These are phyloP conservation scores for Cyclostephanos invisitatus DNA, from an alignment of 108 stramenopile genomes.

Conservation along the genomic window DNA sequence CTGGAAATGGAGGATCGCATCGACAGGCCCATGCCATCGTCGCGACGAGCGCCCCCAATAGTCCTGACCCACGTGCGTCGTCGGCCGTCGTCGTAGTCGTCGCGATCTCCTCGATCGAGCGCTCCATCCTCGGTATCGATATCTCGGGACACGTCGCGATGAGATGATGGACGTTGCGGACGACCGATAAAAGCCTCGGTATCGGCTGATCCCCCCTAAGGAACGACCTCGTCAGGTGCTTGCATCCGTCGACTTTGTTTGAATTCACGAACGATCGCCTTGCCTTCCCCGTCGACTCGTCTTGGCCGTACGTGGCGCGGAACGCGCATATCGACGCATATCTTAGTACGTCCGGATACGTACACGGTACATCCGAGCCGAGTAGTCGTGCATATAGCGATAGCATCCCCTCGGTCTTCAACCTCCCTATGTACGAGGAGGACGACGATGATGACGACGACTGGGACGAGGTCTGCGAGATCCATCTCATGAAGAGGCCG, in stretches of 20 bases:
- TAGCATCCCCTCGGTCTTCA: slow-evolving; percentile 38
- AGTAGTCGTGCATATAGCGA: slow-evolving; percentile 29
- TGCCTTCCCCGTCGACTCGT: slow-evolving; percentile 28
- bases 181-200: slow-evolving; percentile 49
- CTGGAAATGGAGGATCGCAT: slow-evolving; percentile 51
- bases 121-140: slow-evolving; percentile 41
- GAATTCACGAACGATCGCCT: slow-evolving; percentile 48
- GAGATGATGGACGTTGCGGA: slow-evolving; percentile 68
- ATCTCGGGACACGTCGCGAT: slow-evolving; percentile 47
- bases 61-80: slow-evolving; percentile 21
- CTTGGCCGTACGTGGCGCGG: slow-evolving; percentile 65
- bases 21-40: slow-evolving; percentile 44
- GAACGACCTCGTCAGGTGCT: slow-evolving; percentile 40
- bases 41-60: slow-evolving; percentile 42
- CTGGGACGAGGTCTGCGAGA: slow-evolving; percentile 24
- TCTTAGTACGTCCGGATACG: slow-evolving; percentile 46
- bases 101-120: slow-evolving; percentile 25
- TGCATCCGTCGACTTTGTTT: slow-evolving; percentile 22
- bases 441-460: slow-evolving; percentile 34
- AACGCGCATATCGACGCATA: slow-evolving; percentile 67
- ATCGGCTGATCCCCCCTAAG: slow-evolving; percentile 37
- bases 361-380: slow-evolving; percentile 8
- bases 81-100: neutral
- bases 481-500: slow-evolving; percentile 44
- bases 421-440: slow-evolving; percentile 28